Evolutionary conservation across 805 yeast species (phyloP).

Genomic region (Metschnikowia proteae): DNA sequence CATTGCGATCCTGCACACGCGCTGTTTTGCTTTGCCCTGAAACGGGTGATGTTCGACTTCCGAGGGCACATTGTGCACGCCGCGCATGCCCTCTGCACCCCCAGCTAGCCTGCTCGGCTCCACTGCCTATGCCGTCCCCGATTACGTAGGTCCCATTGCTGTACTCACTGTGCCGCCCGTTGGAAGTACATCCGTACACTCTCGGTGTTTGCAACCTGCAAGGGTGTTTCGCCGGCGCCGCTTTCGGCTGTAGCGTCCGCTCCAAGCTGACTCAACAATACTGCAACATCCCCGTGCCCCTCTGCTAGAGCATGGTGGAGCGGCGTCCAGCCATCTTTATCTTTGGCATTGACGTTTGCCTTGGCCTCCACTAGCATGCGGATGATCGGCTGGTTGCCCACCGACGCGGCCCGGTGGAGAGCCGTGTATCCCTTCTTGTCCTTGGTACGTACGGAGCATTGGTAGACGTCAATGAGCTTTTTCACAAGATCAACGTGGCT

Average conservation of each 20-base stretch:
- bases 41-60: conserved; percentile 14
- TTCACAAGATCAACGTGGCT: conserved; percentile 52
- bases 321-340: conserved; percentile 76
- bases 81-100: not conserved
- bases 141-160: not conserved
- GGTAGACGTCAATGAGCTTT: conserved; percentile 51
- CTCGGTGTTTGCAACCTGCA: conserved; percentile 34
- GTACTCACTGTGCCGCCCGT: not conserved
- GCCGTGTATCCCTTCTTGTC: conserved; percentile 67
- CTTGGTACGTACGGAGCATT: conserved; percentile 60
- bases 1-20: conserved; percentile 12
- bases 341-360: conserved; percentile 66
- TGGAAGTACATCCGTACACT: conserved; percentile 22
- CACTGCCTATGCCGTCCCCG: not conserved
- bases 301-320: conserved; percentile 89
- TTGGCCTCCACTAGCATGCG: conserved; percentile 48
- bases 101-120: not conserved
- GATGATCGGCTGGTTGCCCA: conserved; percentile 60
- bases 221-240: conserved; percentile 46
- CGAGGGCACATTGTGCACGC: conserved; percentile 15
- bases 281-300: conserved; percentile 77
- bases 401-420: conserved; percentile 78
- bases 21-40: conserved; percentile 18
- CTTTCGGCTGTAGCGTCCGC: conserved; percentile 56
- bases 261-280: conserved; percentile 56